A percentile compares a stretch with the other conserved stretches of the same genome.
phyloP scores from a whole-genome alignment of 306 rosid species.

The Lupinus albus region DNA sequence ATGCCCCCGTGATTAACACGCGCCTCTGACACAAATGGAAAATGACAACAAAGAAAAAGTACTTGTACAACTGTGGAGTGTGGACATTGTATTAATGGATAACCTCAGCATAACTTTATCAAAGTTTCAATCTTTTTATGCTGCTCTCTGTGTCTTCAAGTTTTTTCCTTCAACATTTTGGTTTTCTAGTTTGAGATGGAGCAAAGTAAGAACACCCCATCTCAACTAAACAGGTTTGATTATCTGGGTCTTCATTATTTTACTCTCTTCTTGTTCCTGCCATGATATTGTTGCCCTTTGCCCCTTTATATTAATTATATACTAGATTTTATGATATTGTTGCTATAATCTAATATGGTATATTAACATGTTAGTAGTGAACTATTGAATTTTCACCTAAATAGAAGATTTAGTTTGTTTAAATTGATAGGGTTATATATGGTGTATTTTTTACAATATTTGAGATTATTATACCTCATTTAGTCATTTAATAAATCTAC shows the following conservation, averaged over 20 bases:
- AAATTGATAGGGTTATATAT: neutral
- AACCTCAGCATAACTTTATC: neutral
- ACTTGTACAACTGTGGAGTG: constrained; percentile 24
- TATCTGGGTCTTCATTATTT: no score
- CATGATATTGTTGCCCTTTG: no score
- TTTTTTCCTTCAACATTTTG: constrained; percentile 3
- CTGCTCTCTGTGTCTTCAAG: neutral
- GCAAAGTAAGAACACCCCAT: constrained; percentile 32
- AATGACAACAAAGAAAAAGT: neutral
- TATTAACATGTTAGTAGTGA: no score
- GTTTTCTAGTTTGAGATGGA: constrained; percentile 44
- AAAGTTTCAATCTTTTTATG: constrained; percentile 21
- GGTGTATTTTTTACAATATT: no score
- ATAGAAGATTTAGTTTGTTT: neutral
- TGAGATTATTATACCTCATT: no score
- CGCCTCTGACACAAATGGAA: constrained; percentile 2
- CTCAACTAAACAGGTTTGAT: constrained; percentile 55
- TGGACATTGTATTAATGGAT: neutral
- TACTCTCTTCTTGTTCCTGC: no score
- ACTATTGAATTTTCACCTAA: no score
- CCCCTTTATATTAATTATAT: no score
- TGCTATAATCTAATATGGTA: no score
- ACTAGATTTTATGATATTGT: no score
- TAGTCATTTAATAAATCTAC: no score
- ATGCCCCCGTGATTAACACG: constrained; percentile 30